Base-by-base conservation (phyloP, 768 basidiomycete genomes). In the Hydnum rufescens region DNA sequence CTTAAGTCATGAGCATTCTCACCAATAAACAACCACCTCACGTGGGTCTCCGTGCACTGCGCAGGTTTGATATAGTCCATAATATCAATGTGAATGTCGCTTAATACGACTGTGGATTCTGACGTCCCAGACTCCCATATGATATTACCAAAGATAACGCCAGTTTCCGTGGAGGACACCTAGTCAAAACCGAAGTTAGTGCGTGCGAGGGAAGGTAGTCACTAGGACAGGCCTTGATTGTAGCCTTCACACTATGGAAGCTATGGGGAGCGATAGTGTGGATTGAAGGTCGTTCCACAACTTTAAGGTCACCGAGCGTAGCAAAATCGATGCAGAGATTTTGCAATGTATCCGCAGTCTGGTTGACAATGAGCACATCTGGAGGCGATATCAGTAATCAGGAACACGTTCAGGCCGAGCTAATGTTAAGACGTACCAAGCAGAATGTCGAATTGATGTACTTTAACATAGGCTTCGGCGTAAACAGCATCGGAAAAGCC, bases 401-500 rank as follows among this genome's bases (percentile, higher is more conserved):
- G 32, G 5, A 25, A 31, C 26, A 18, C 32, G 31, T 19, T 3
- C 49, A n/a, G 23, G 25, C 5, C n/a, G 46, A 34, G 49, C 1
- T 19, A 62, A 70, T n/a, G n/a, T n/a, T n/a, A 25, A 51, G 31
- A 57, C 60, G 29, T 30, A 86, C 86, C 88, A 2, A 99, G 76
- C 39, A 88, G 67, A 61, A 99, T 95, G 64, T 99, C 93, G 64
- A 97, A 97, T 34, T 90, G 89, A 58, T 96, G 87, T 66, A 97
- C 87, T 64, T 90, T 93, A 58, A 97, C 92, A 61, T 87, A 88
- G 2, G 93, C 92, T 64, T 99, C 95, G 4, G 92, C 92, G 60
- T 97, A 97, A 57, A 99, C 88, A 6, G 93, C 88, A 63, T 97
- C 95, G 26, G 92, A 95, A 74, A 97, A 97, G 30, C 93, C 90